Percentiles rank a stretch among this genome's conserved stretches.
phyloP scores from a whole-genome alignment of 2,329 filamentous ascomycete genomes.

The Apiospora saccharicola region DNA sequence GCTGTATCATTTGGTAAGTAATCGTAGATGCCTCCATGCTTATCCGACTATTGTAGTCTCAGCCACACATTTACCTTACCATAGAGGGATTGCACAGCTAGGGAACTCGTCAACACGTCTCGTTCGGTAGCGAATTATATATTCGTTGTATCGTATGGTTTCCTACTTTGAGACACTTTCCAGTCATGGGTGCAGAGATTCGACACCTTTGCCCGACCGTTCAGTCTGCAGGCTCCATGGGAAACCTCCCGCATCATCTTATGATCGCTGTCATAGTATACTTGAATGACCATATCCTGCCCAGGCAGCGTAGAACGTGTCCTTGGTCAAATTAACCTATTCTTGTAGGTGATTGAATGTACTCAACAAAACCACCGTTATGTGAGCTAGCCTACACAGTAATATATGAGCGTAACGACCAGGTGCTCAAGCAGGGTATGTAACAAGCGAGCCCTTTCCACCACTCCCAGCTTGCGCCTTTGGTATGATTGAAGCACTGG shows the following conservation, averaged over 20 bases:
- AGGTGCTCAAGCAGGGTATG: neutral
- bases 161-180: neutral
- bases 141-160: neutral
- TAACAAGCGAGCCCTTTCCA: neutral
- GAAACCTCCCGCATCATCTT: neutral
- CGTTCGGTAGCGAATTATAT: neutral
- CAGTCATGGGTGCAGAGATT: neutral
- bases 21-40: neutral
- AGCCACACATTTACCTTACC: neutral
- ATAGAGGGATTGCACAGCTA: neutral
- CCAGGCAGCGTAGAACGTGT: neutral
- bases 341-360: neutral
- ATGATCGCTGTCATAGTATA: neutral
- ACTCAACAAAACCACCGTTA: neutral
- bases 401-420: neutral
- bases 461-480: too few species aligned
- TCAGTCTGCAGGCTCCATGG: neutral
- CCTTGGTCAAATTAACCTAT: neutral
- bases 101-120: neutral
- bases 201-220: neutral
- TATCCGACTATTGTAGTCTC: neutral
- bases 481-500: accelerated
- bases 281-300: neutral
- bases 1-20: neutral
- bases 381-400: neutral